Base-by-base conservation (phyloP, 768 basidiomycete genomes). In the Tylopilus intermedius region DNA sequence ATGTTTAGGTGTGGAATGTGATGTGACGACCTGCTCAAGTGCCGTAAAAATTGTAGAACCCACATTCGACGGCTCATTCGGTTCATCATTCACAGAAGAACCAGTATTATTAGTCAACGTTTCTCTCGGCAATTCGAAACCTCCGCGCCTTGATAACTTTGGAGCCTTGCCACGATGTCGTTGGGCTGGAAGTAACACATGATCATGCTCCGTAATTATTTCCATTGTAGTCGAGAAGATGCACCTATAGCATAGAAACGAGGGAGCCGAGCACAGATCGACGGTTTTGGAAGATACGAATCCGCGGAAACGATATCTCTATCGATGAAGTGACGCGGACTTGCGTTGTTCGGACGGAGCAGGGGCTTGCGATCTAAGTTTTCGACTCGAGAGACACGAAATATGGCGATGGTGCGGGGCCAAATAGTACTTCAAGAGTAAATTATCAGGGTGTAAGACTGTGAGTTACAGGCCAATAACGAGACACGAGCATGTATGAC, bases 21-120 rank as follows among this genome's bases (percentile, higher is more conserved):
- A 38, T 14, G 6, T 13, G 2, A 37, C 5, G 6, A 37, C 14
- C 35, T 29, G 15, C 45, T 24, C 38, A 27, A 11, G 58, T 64
- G 61, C 60, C 62, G 62, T 63, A 65, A 65, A 49, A 45, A 40
- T 26, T 48, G 48, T 41, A 29, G 21, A 52, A 50, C 50, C 47
- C 29, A 40, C 26, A 37, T 49, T 50, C 43, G 32, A 51, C 38
- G 27, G 27, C 11, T 45, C 53, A 48, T 22, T 40, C 51, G 43
- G 42, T 30, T 46, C 42, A 45, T 46, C 50, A 35, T 45, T 53
- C 41, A 47, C 57, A 56, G 21, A 55, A 65, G 60, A 52, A 45
- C 32, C 44, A 49, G 8, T 26, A 24, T 27, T 22, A 33, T 62
- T 51, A 59, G 50, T 54, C 62, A 64, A 24, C 3, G 48, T 48